phyloP scores from a whole-genome alignment of 1,139 yeast species.

The Blastobotrys persicus region DNA sequence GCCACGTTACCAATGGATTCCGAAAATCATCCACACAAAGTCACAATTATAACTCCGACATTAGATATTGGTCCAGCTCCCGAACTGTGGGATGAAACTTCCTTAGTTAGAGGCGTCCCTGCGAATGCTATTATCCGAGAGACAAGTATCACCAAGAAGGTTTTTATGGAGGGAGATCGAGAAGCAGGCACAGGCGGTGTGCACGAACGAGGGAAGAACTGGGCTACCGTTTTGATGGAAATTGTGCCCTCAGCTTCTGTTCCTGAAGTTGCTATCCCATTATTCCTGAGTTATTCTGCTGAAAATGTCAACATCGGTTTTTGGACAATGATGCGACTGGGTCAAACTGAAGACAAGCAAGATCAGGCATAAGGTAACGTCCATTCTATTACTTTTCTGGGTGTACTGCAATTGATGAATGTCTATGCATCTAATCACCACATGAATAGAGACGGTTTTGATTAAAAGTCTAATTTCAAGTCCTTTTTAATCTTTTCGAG shows the following conservation, averaged over 20 bases:
- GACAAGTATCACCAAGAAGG: conserved; percentile 30
- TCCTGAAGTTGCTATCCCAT: conserved; percentile 22
- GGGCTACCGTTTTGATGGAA: conserved; percentile 29
- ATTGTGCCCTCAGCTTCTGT: conserved; percentile 17
- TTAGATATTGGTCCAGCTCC: conserved; percentile 31
- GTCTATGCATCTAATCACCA: no score
- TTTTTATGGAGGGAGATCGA: conserved; percentile 31
- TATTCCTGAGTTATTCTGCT: conserved; percentile 25
- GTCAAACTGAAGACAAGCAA: no score
- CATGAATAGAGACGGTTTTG: not conserved
- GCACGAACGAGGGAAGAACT: conserved; percentile 29
- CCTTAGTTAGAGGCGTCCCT: conserved; percentile 32
- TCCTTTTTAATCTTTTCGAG: conserved; percentile 28
- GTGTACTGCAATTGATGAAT: not conserved
- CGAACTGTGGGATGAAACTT: conserved; percentile 31
- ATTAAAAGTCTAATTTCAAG: conserved; percentile 28
- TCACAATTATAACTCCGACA: conserved; percentile 26
- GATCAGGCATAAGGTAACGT: no score
- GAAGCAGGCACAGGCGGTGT: conserved; percentile 20
- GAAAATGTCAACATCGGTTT: conserved; percentile 15
- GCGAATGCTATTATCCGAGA: conserved; percentile 30
- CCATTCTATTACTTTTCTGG: no score
- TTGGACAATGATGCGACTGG: conserved; percentile 18
- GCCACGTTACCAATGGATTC: conserved; percentile 22
- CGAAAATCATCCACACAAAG: conserved; percentile 18